Conservation (phyloP, 129 eudicot species). For the Pseudognaphalium luteoalbum region DNA sequence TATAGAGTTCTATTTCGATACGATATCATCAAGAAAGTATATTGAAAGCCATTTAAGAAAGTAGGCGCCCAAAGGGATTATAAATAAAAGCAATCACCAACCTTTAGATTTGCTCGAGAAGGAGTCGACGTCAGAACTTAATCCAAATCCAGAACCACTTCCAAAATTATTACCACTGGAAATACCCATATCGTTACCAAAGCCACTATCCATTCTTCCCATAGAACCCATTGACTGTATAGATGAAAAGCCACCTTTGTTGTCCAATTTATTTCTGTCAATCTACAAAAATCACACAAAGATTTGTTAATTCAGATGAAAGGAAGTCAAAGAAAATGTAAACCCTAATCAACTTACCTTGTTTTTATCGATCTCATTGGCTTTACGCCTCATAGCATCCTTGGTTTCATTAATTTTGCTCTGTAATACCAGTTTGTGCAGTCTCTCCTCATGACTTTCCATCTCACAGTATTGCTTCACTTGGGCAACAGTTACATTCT, state of each 20-base stretch:
- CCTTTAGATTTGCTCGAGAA: slow-evolving; percentile 81
- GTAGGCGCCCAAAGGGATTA: not conserved
- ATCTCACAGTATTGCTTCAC: slow-evolving; percentile 96
- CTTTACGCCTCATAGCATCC: slow-evolving; percentile 95
- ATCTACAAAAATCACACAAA: slow-evolving; percentile 43
- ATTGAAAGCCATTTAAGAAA: not conserved
- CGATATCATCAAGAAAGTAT: not conserved
- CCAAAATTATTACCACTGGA: slow-evolving; percentile 70
- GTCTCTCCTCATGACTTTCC: slow-evolving; percentile 95
- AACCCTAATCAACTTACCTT: slow-evolving; percentile 48
- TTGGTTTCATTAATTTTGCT: slow-evolving; percentile 89
- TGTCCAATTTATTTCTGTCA: slow-evolving; percentile 75
- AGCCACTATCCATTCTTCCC: slow-evolving; percentile 67
- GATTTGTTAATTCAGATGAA: not conserved
- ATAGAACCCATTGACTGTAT: slow-evolving; percentile 66
- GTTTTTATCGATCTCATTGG: slow-evolving; percentile 90
- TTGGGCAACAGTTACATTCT: slow-evolving; percentile 83
- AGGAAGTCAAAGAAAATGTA: not conserved
- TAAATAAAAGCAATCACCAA: slow-evolving; percentile 30
- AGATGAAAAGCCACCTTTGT: slow-evolving; percentile 74
- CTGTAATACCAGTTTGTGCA: slow-evolving; percentile 70
- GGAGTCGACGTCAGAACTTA: slow-evolving; percentile 66
- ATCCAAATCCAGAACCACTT: slow-evolving; percentile 81
- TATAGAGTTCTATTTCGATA: not conserved
- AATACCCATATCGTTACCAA: slow-evolving; percentile 53